Evolutionary conservation across 345 rosid species (phyloP).

Genomic region (Salix suchowensis): DNA sequence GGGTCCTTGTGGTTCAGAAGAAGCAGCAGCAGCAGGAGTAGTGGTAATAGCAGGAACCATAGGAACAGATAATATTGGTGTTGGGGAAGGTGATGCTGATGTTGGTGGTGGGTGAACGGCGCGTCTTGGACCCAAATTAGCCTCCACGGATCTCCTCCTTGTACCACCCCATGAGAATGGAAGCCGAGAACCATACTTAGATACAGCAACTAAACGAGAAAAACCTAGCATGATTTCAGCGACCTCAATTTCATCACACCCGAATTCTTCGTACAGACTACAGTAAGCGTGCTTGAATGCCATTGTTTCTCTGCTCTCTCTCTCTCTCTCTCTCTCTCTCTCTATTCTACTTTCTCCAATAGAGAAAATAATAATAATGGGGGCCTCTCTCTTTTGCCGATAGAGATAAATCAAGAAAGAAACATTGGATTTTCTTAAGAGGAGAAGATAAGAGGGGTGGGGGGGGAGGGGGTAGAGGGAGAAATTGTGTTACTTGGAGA

Average conservation of each 20-base stretch:
- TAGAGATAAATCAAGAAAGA: background rate
- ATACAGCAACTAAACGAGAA: slow-evolving; percentile 3
- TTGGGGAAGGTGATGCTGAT: background rate
- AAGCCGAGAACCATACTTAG: slow-evolving; percentile 1
- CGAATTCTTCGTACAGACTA: background rate
- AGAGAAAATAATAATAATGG: background rate
- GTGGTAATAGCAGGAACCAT: background rate
- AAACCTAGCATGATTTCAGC: slow-evolving; percentile 25
- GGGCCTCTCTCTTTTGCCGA: background rate
- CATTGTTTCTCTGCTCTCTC: background rate
- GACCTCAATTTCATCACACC: slow-evolving; percentile 18
- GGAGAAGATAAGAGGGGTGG: background rate
- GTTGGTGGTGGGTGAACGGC: background rate
- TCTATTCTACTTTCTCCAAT: background rate
- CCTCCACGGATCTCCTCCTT: slow-evolving; percentile 24
- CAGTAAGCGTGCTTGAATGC: background rate
- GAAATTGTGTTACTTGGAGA: slow-evolving; percentile 5
- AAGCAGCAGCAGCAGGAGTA: background rate
- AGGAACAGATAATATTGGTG: background rate
- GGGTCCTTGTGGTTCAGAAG: background rate
- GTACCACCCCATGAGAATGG: slow-evolving; percentile 27
- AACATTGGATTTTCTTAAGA: background rate
- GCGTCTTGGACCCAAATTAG: background rate
- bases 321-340: background rate
- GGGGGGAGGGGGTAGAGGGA: background rate